These are phyloP conservation scores for Tricholoma terreum DNA, from an alignment of 768 basidiomycete genomes.

Conservation along the genomic window DNA sequence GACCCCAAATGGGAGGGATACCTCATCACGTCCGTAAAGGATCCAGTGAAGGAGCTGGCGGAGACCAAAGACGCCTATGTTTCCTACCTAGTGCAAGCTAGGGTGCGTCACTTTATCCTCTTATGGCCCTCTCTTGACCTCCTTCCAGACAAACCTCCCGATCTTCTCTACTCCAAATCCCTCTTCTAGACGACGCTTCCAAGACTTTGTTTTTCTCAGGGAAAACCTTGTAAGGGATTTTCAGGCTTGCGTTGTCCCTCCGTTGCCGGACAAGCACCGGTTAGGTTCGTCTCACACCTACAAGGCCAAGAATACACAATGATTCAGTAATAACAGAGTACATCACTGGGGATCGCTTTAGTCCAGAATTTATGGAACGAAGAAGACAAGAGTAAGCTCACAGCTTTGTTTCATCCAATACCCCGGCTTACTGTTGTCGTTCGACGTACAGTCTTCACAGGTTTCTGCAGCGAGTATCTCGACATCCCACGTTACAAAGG, in stretches of 20 bases:
- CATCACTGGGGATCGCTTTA: conserved; percentile 95
- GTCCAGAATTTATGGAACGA: conserved; percentile 95
- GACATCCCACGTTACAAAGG: conserved; percentile 92
- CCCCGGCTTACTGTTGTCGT: background rate
- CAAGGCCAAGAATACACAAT: background rate
- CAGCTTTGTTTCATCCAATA: background rate
- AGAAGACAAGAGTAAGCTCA: conserved; percentile 76
- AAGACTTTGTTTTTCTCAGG: conserved; percentile 93
- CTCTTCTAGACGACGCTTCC: conserved; percentile 83
- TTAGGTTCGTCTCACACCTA: conserved; percentile 58
- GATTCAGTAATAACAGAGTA: conserved; percentile 62
- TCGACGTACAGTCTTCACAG: conserved; percentile 69
- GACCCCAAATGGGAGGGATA: conserved; percentile 92
- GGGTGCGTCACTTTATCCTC: conserved; percentile 47
- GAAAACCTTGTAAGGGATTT: conserved; percentile 89
- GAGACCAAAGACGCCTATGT: conserved; percentile 98
- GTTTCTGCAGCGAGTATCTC: conserved; percentile 85
- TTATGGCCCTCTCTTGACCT: background rate
- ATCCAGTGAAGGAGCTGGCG: conserved; percentile 93
- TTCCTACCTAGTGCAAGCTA: conserved; percentile 86
- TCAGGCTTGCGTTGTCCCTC: conserved; percentile 96
- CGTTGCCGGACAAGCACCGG: conserved; percentile 94
- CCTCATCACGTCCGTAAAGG: conserved; percentile 78
- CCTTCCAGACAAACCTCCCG: conserved; percentile 78
- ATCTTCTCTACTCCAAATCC: conserved; percentile 78